Percentiles rank a stretch among this genome's conserved stretches.
Evolutionary conservation across 768 basidiomycete genomes (phyloP).

Genomic region (Mycena crocata): DNA sequence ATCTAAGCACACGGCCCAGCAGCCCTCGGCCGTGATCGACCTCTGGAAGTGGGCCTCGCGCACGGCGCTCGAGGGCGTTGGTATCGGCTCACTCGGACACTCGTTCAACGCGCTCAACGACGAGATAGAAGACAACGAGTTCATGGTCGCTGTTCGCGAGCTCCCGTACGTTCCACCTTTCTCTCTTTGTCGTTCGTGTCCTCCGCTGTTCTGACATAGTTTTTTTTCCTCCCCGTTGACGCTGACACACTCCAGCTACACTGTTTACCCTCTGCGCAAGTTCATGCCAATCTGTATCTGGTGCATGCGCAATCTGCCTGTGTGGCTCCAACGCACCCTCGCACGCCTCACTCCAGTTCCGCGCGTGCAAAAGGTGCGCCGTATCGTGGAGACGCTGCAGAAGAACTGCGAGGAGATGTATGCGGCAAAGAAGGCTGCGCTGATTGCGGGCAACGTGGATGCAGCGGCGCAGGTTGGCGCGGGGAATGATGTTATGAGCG

Average conservation of each 20-base stretch:
- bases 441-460: not conserved
- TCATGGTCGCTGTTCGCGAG: conserved; percentile 13
- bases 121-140: conserved; percentile 11
- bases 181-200: not conserved
- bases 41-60: conserved; percentile 19
- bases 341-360: conserved; percentile 3
- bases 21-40: conserved; percentile 6
- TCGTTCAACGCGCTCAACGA: conserved; percentile 18
- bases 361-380: conserved; percentile 15
- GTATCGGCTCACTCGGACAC: conserved; percentile 4
- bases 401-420: conserved; percentile 7
- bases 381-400: conserved; percentile 16
- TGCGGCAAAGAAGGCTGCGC: conserved; percentile 10
- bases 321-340: conserved; percentile 14
- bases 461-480: conserved; percentile 4
- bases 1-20: conserved; percentile 1
- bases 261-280: conserved; percentile 18
- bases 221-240: not conserved
- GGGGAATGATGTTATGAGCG: conserved; percentile 16
- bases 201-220: not conserved
- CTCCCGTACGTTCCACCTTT: conserved; percentile 12
- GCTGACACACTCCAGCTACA: conserved; percentile 4
- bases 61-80: conserved; percentile 15
- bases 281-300: conserved; percentile 20
- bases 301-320: conserved; percentile 16